A percentile compares a stretch with the other conserved stretches of the same genome.
Evolutionary conservation across 2,329 filamentous ascomycete genomes (phyloP).

Genomic region (Ophiocordyceps camponoti-floridani): DNA sequence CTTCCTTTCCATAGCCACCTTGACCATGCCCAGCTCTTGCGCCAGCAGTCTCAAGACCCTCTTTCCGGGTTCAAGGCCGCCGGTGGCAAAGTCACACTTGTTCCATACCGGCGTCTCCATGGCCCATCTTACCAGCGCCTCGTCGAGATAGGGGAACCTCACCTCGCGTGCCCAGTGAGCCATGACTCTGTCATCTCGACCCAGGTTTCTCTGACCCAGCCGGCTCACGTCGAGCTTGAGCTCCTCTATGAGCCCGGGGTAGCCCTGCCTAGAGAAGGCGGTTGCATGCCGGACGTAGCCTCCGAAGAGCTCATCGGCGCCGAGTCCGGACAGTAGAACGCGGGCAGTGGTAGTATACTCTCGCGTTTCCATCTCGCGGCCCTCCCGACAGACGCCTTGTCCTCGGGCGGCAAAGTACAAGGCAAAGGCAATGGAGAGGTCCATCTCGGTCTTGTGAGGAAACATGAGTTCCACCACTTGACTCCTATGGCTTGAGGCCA

Average conservation of each 20-base stretch:
- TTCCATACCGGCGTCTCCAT: conserved; percentile 57
- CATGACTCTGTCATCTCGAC: conserved; percentile 81
- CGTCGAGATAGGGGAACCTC: conserved; percentile 81
- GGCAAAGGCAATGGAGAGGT: conserved; percentile 81
- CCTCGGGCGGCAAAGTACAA: conserved; percentile 90
- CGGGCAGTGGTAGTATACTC: conserved; percentile 54
- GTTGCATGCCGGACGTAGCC: conserved; percentile 75
- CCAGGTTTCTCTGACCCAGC: conserved; percentile 84
- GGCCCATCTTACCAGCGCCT: conserved; percentile 68
- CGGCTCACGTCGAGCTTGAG: conserved; percentile 70
- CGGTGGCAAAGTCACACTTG: conserved; percentile 69
- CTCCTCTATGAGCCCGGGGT: conserved; percentile 58
- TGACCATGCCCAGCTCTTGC: conserved; percentile 50
- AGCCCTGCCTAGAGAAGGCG: conserved; percentile 54
- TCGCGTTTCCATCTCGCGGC: conserved; percentile 7
- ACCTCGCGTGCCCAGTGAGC: conserved; percentile 79
- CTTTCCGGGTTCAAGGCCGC: conserved; percentile 56
- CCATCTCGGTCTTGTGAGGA: conserved; percentile 97
- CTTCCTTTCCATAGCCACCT: conserved; percentile 75
- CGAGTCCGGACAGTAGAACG: conserved; percentile 78
- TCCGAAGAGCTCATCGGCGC: conserved; percentile 90
- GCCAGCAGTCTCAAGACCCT: conserved; percentile 63
- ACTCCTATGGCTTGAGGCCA: conserved; percentile 50
- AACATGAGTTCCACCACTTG: conserved; percentile 63
- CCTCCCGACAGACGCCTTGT: conserved; percentile 27